A percentile compares a stretch with the other conserved stretches of the same genome.
These are phyloP conservation scores for Amyloporia xantha DNA, from an alignment of 768 basidiomycete species.

Conservation along the genomic window DNA sequence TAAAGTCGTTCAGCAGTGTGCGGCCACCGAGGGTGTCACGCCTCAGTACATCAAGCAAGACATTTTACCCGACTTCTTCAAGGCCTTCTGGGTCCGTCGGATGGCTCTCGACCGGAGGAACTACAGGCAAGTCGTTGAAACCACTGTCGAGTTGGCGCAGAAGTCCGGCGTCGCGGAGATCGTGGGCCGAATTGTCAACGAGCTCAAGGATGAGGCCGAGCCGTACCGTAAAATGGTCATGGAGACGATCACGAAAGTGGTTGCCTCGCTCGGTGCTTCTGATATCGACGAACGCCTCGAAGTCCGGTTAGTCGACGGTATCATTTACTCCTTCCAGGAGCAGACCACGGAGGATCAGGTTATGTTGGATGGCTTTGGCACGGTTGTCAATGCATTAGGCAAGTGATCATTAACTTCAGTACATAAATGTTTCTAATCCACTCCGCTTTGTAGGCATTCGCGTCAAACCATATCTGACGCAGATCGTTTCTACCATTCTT, in stretches of 20 bases:
- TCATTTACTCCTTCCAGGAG: slow-evolving; percentile 99
- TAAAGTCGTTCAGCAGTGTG: slow-evolving; percentile 98
- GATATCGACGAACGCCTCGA: slow-evolving; percentile 97
- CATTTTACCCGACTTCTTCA: slow-evolving; percentile 98
- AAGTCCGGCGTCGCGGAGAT: slow-evolving; percentile 97
- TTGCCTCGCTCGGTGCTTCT: slow-evolving; percentile 89
- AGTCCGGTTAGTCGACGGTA: slow-evolving; percentile 91
- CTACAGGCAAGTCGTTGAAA: slow-evolving; percentile 96
- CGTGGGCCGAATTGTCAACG: slow-evolving; percentile 80
- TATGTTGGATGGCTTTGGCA: slow-evolving; percentile 98
- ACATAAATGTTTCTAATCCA: neutral
- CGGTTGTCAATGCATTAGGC: slow-evolving; percentile 90
- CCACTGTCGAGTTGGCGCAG: slow-evolving; percentile 96
- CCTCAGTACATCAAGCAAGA: slow-evolving; percentile 95
- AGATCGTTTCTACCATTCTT: slow-evolving; percentile 97
- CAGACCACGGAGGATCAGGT: slow-evolving; percentile 99
- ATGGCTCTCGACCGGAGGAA: slow-evolving; percentile 98
- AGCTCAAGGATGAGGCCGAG: slow-evolving; percentile 86
- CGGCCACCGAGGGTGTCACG: slow-evolving; percentile 96
- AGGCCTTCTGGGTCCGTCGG: slow-evolving; percentile 95
- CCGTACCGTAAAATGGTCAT: slow-evolving; percentile 99
- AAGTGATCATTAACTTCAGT: slow-evolving; percentile 9
- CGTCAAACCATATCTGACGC: slow-evolving; percentile 96
- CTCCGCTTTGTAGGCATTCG: slow-evolving; percentile 54
- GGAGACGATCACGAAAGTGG: slow-evolving; percentile 98